Base-by-base conservation (phyloP, 805 yeast species). In the Saturnispora silvae region DNA sequence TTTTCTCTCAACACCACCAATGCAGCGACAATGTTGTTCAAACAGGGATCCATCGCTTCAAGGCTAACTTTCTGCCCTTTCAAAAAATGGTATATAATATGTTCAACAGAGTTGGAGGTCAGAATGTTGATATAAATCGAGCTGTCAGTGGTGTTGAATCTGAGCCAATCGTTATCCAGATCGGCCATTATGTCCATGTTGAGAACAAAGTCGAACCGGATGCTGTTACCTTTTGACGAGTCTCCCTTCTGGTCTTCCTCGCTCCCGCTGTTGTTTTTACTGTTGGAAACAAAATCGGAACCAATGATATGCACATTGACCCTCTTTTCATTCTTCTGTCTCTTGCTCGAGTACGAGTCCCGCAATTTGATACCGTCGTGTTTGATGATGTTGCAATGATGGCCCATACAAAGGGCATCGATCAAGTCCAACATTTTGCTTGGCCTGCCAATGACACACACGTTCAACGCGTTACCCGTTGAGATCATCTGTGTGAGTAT, bases 91-190 rank as follows among this genome's bases (percentile, higher is more conserved):
- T 26, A 47, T 43, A 59, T 41, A 44, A 85, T 77, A 53, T 89
- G 97, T 48, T 89, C 96, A 19, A 84, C 75, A 3, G 94, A 78
- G 49, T 83, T 78, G 40, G 78, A 71, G 2, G 95, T 80, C 3
- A 84, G 75, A 18, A 89, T 61, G 26, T 89, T 61, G 19, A 89
- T 51, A 4, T 83, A 60, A 54, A 50, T 65, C 47, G 51, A 54
- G 11, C 18, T 15, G 38, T 22, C 31, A 51, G 34, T 34, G 8
- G 37, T 46, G 32, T 45, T 24, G 13, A 40, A 37, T 26, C 33
- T 22, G 9, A 46, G 38, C 16, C 36, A 42, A 15, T 36, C 44
- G 33, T 53, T 42, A n/a, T 49, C 45, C 13, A 47, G 35, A 31
- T 56, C 47, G 19, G 54, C 49, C 19, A 54, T 51, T 5, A 56